Evolutionary conservation across 371 early-diverging fungal species (phyloP).

Genomic region (Ordospora pajunii): DNA sequence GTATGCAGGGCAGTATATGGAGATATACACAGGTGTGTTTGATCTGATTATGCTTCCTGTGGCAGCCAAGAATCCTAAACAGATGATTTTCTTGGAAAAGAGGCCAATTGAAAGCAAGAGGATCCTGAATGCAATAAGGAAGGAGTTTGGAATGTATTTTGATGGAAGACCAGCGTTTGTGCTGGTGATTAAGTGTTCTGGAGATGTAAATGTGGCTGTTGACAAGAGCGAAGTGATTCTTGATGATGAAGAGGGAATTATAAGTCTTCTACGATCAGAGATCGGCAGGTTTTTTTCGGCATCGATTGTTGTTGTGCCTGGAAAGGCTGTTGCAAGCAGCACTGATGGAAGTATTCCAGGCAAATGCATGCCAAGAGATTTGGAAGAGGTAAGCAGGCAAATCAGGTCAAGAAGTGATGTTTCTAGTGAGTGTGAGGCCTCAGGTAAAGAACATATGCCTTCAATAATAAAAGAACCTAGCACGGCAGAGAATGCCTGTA

Average conservation of each 20-base stretch:
- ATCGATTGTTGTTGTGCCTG: background rate
- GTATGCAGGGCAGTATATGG: background rate
- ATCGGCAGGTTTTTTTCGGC: constrained; percentile 13
- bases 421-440: background rate
- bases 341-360: background rate
- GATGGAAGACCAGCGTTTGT: constrained; percentile 36
- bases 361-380: too few relatives aligned
- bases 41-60: constrained; percentile 35
- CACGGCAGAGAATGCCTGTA: background rate
- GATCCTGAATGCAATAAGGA: constrained; percentile 27
- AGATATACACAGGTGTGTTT: constrained; percentile 1
- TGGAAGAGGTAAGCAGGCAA: too few relatives aligned
- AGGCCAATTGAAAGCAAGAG: constrained; percentile 19
- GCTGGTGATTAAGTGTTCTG: constrained; percentile 22
- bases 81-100: constrained; percentile 22
- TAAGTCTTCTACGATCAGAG: constrained; percentile 16
- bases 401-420: background rate
- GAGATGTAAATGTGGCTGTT: constrained; percentile 45
- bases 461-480: too few relatives aligned
- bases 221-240: constrained; percentile 48
- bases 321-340: background rate
- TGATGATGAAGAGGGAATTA: constrained; percentile 18
- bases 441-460: constrained; percentile 13
- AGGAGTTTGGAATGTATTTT: constrained; percentile 1
- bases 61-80: background rate